Base-by-base conservation (phyloP, 768 basidiomycete genomes). In the Thelephora aurantiotincta region DNA sequence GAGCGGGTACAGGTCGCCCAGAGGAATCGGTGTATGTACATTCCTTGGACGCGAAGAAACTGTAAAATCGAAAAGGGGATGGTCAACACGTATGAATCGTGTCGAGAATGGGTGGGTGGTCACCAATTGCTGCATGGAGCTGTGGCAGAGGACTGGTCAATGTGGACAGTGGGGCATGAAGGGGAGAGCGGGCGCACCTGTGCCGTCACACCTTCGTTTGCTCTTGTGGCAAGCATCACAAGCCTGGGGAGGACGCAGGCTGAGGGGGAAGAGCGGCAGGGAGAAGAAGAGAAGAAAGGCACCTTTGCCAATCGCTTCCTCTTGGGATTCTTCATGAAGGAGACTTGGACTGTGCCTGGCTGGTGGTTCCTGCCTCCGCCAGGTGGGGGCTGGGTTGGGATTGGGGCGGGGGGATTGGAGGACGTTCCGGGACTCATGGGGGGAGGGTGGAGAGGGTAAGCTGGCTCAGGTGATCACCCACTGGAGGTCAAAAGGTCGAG, bases 161-260 rank as follows among this genome's bases (percentile, higher is more conserved):
- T 19, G 14, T 41, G 14, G 7, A 9, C 4, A 30, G 6, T 14
- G 2, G 43, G 23, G 33, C 53, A 45, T 48, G 38, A 16, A 47
- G 35, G 45, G 22, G 19, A 16, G 23, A 44, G 30, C 47, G 48
- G 44, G 68, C 77, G 50, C 51, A 81, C 82, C 78, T 51, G 81
- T 84, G 30, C 84, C 84, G 63, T 87, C 84, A 63, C 85, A 88
- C 43, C 85, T 76, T 20, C 86, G 76, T 59, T 89, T 89, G 65
- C 78, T 80, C 62, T 82, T 85, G 60, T 89, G 87, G 60, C 86
- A 89, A 46, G 82, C 80, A 62, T 86, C 82, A 63, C 86, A 88
- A 44, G 86, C 73, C 73, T 74, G 49, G 33, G n/a, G 43, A 44
- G 38, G 11, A 13, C 38, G 18, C 37, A 47, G 19, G 43, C 2